Evolutionary conservation across 192 early-diverging fungal species (phyloP).

Genomic region (Podila clonocystis): DNA sequence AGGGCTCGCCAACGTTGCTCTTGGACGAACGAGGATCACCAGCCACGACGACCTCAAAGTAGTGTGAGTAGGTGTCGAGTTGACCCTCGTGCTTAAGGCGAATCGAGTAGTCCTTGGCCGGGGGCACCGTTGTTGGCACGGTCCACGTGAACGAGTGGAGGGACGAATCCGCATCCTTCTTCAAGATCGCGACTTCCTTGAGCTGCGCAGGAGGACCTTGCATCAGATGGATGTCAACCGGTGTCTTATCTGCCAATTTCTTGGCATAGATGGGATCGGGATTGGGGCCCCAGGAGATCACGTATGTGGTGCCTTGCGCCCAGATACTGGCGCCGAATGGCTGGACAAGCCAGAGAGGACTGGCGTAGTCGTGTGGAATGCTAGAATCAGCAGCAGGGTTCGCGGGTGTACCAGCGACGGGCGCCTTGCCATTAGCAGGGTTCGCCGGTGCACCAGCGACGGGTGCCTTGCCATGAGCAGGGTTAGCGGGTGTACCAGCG

Average conservation of each 20-base stretch:
- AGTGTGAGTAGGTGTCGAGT: conserved; percentile 43
- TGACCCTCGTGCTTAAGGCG: conserved; percentile 18
- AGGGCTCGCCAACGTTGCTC: conserved; percentile 41
- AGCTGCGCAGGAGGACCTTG: conserved; percentile 18
- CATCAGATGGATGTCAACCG: conserved; percentile 35
- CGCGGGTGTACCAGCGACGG: not conserved
- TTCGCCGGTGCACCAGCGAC: not conserved
- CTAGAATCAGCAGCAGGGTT: not conserved
- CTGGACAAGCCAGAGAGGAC: conserved; percentile 37
- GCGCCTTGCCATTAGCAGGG: not conserved
- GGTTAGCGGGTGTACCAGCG: not conserved
- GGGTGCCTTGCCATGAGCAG: not conserved
- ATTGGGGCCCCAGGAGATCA: conserved; percentile 41
- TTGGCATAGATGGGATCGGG: conserved; percentile 32
- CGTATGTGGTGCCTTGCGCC: conserved; percentile 35
- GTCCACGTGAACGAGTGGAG: conserved; percentile 30
- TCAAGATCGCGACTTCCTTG: conserved; percentile 8
- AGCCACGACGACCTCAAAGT: conserved; percentile 35
- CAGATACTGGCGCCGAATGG: conserved; percentile 33
- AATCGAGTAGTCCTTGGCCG: conserved; percentile 37
- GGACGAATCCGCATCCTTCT: conserved; percentile 8
- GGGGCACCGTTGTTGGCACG: conserved; percentile 10
- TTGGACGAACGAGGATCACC: conserved; percentile 32
- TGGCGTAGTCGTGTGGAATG: not conserved
- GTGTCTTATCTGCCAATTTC: conserved; percentile 11